These are phyloP conservation scores for Ustilago xerochloae DNA, from an alignment of 1,284 basidiomycete species.

Conservation along the genomic window DNA sequence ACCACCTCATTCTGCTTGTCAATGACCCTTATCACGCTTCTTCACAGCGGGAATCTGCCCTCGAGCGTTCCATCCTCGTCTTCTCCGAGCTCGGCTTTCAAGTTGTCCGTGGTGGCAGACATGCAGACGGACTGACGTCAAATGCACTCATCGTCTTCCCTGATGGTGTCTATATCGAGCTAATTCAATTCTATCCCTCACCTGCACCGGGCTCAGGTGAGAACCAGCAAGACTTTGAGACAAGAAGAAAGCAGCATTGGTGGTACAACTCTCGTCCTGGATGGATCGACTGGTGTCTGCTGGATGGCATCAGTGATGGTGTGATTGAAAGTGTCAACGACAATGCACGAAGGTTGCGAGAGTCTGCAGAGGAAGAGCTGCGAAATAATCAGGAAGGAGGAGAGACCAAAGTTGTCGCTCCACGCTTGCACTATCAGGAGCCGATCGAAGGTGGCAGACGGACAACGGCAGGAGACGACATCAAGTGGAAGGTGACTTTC, in stretches of 20 bases:
- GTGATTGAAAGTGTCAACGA: conserved; percentile 40
- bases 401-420: conserved; percentile 7
- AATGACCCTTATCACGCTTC: conserved; percentile 30
- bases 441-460: conserved; percentile 36
- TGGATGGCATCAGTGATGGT: conserved; percentile 36
- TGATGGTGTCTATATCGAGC: conserved; percentile 57
- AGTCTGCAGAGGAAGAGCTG: conserved; percentile 13
- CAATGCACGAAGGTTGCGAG: conserved; percentile 24
- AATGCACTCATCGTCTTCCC: conserved; percentile 54
- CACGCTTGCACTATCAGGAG: conserved; percentile 23
- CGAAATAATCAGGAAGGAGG: conserved; percentile 1
- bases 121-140: conserved; percentile 50
- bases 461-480: conserved; percentile 37
- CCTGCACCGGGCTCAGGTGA: conserved; percentile 23
- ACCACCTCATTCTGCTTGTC: conserved; percentile 54
- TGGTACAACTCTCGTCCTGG: conserved; percentile 46
- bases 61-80: conserved; percentile 36
- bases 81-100: conserved; percentile 52
- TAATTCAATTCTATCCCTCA: conserved; percentile 45
- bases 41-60: conserved; percentile 6
- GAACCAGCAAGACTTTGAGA: conserved; percentile 28
- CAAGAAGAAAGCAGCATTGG: conserved; percentile 43
- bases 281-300: conserved; percentile 58
- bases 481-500: conserved; percentile 56
- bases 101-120: conserved; percentile 45